phyloP scores from a whole-genome alignment of 371 early-diverging fungal genomes.

The Syncephalastrum racemosum region DNA sequence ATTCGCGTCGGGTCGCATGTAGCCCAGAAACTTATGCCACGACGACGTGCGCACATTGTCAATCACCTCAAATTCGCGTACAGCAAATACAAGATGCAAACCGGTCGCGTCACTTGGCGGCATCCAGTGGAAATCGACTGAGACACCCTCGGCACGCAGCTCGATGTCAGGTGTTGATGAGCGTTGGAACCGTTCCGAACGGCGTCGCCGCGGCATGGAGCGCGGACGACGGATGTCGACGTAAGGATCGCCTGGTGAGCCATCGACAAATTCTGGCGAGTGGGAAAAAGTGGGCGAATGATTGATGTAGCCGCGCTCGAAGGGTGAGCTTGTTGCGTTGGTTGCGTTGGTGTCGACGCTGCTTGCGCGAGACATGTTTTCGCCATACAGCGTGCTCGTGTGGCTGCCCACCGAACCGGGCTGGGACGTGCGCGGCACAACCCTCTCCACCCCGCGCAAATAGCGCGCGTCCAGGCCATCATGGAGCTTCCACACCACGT shows the following conservation, averaged over 20 bases:
- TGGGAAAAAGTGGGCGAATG: constrained; percentile 9
- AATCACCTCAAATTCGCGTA: constrained; percentile 74
- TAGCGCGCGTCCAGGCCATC: constrained; percentile 63
- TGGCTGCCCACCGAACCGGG: neutral
- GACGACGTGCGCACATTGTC: constrained; percentile 75
- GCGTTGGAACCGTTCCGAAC: constrained; percentile 6
- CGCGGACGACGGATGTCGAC: no score
- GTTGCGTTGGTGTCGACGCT: constrained; percentile 12
- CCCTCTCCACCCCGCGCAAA: constrained; percentile 1
- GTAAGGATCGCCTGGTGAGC: neutral
- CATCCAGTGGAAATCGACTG: constrained; percentile 60
- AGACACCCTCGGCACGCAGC: constrained; percentile 51
- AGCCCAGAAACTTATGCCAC: constrained; percentile 78
- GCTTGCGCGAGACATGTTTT: constrained; percentile 12
- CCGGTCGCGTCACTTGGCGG: constrained; percentile 47
- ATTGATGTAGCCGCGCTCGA: neutral
- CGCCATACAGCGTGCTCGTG: constrained; percentile 3
- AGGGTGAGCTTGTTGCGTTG: neutral
- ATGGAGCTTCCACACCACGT: constrained; percentile 62
- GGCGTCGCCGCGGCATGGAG: no score
- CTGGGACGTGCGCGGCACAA: neutral
- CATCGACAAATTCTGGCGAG: constrained; percentile 6
- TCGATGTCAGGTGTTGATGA: constrained; percentile 55
- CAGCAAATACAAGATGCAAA: constrained; percentile 44
- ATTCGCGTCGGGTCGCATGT: constrained; percentile 57